Evolutionary conservation across 108 stramenopile species (phyloP).

Genomic region (Asterionellopsis glacialis): DNA sequence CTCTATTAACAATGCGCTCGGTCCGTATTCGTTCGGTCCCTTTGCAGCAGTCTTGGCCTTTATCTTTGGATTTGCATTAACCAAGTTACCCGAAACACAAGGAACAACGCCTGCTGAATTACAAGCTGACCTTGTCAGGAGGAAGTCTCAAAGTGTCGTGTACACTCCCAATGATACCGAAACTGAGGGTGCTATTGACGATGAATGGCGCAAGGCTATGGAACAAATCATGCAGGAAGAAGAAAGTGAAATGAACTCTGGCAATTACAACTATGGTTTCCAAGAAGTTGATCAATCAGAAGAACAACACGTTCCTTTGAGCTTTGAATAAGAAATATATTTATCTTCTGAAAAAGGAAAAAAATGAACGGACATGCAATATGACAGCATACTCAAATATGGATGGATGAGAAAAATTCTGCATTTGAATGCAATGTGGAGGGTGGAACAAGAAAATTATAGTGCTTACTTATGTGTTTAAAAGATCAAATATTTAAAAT

Average conservation of each 20-base stretch:
- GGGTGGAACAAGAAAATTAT: too few relatives aligned
- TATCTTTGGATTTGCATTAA: conserved; percentile 53
- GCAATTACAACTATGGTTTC: too few relatives aligned
- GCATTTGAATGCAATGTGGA: too few relatives aligned
- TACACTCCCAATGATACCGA: conserved; percentile 60
- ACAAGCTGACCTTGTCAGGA: conserved; percentile 57
- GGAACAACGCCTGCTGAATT: conserved; percentile 77
- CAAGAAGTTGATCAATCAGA: too few relatives aligned
- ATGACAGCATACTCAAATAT: too few relatives aligned
- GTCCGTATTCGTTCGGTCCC: conserved; percentile 76
- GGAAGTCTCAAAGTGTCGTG: conserved; percentile 54
- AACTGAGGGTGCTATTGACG: conserved; percentile 47
- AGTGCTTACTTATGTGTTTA: too few relatives aligned
- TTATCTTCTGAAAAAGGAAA: too few relatives aligned
- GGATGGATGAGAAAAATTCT: too few relatives aligned
- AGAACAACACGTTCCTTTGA: too few relatives aligned
- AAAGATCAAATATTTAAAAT: too few relatives aligned
- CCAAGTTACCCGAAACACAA: conserved; percentile 80
- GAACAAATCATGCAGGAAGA: conserved; percentile 78
- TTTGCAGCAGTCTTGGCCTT: conserved; percentile 70
- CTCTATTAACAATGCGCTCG: conserved; percentile 62
- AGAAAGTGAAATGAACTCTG: conserved; percentile 49
- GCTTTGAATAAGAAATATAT: too few relatives aligned
- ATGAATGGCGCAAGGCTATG: conserved; percentile 85
- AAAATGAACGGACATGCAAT: too few relatives aligned